phyloP scores from a whole-genome alignment of 176 grass and related monocot genomes.

The Aegilops tauschii region DNA sequence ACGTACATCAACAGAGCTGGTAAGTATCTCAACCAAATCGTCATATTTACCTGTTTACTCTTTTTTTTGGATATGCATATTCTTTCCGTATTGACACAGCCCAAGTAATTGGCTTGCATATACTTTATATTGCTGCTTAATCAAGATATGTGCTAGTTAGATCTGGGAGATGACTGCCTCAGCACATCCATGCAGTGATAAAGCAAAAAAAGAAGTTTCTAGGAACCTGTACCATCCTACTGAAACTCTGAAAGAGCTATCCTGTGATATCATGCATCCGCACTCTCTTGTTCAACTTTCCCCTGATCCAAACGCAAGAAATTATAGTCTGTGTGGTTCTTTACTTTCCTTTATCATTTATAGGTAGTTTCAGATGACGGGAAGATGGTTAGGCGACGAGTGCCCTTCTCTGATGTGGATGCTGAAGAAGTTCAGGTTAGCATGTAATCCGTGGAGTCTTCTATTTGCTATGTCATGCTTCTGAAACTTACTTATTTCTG shows the following conservation, averaged over 20 bases:
- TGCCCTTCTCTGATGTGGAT: conserved; percentile 69
- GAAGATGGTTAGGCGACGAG: conserved; percentile 64
- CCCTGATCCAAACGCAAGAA: not conserved
- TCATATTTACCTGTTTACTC: not conserved
- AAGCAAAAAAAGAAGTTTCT: not conserved
- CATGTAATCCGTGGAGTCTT: not conserved
- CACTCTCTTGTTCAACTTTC: not conserved
- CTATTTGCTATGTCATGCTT: not conserved
- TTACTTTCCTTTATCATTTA: conserved; percentile 19
- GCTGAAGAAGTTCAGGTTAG: conserved; percentile 86
- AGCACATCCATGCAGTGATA: not conserved
- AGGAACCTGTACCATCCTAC: not conserved
- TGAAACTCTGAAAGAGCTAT: not conserved
- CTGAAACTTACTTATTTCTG: conserved; percentile 20
- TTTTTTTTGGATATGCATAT: not conserved
- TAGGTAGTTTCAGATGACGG: conserved; percentile 95
- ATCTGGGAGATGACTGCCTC: conserved; percentile 4
- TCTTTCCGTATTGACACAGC: not conserved
- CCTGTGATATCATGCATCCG: not conserved
- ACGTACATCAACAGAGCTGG: conserved; percentile 76
- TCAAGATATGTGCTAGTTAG: conserved; percentile 13
- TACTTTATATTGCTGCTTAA: not conserved
- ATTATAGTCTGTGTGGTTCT: conserved; percentile 5
- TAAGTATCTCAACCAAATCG: conserved; percentile 39
- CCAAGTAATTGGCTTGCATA: not conserved